Evolutionary conservation across 352 stramenopile genomes (phyloP).

Genomic region (Phytopythium sindhum): DNA sequence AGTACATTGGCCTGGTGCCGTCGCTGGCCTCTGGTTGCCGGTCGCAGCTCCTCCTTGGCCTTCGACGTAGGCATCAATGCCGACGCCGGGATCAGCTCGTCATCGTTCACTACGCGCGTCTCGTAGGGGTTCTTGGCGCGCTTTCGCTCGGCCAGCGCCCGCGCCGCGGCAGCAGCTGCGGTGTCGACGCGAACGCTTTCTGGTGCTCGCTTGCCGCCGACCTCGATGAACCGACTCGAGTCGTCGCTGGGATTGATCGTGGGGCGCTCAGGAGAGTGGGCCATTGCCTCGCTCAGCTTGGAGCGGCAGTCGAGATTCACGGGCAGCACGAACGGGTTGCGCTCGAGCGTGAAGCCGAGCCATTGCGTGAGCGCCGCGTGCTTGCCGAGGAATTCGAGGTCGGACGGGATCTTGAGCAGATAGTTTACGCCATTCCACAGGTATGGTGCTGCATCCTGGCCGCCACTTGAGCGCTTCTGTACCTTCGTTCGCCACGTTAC

Average conservation of each 20-base stretch:
- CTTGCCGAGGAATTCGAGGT: conserved; percentile 89
- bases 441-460: conserved; percentile 38
- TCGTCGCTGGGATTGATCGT: conserved; percentile 5
- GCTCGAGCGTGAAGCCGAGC: conserved; percentile 78
- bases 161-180: conserved; percentile 18
- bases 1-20: conserved; percentile 16
- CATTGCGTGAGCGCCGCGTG: conserved; percentile 70
- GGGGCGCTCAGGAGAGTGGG: background rate
- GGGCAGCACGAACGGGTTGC: conserved; percentile 89
- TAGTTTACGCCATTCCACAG: conserved; percentile 92
- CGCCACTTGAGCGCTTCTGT: conserved; percentile 2
- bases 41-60: background rate
- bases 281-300: conserved; percentile 13
- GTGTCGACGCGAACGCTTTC: conserved; percentile 1
- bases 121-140: conserved; percentile 76
- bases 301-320: conserved; percentile 66
- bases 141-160: conserved; percentile 46
- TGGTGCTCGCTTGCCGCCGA: conserved; percentile 49
- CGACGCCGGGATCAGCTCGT: conserved; percentile 58
- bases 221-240: conserved; percentile 47
- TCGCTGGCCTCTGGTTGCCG: conserved; percentile 4
- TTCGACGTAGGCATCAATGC: conserved; percentile 12
- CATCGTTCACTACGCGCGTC: conserved; percentile 83
- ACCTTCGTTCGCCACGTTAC: conserved; percentile 56
- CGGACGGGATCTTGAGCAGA: conserved; percentile 86